Evolutionary conservation across 139 green algal genomes (phyloP), one percentile per base, ranked within the genome.

Genomic region (Coccomyxa sp.): DNA sequence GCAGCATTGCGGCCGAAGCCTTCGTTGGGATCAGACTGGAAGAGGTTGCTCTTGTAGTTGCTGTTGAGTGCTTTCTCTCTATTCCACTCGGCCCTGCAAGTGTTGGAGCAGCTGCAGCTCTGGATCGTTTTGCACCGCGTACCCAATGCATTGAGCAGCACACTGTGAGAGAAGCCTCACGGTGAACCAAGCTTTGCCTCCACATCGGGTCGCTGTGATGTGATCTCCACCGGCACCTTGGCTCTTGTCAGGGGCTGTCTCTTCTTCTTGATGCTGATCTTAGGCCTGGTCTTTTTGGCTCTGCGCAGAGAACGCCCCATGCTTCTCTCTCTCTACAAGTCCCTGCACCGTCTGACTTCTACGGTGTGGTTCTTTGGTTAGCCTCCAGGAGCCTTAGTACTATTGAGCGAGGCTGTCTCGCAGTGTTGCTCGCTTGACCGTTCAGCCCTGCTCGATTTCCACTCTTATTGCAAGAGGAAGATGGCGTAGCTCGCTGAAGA

Each of bases 11-110:
- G 44, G 22, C 83, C 83, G 68, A 72, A 80, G 12, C 58, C 81
- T 18, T 39, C 71, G 41, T 87, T 88, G 16, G 75, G 64, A 68
- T 88, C 77, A 7, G 39, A n/a, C 41, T 84, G 40, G 39, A 88
- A 50, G 0, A 73, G 75, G 68, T 78, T 29, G 6, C 68, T 38
- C 35, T 81, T 37, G 41, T 87, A 87, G 73, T 88, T 88, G 27
- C 18, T 34, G 36, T 58, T 77, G 22, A 87, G 68, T 31, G 83
- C 39, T 9, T 70, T 31, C 64, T 73, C 36, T 33, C 50, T 18
- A 37, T 86, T 58, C 83, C 83, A 87, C 27, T 50, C 18, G n/a
- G 68, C 14, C 29, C 78, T 82, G 71, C 39, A 58, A 27, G 27
- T 18, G 27, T 7, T 31, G 50, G 5, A 64, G 27, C 5, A 3